Evolutionary conservation across 2,329 filamentous ascomycete species (phyloP).

Genomic region (Penicillium verrucosum): DNA sequence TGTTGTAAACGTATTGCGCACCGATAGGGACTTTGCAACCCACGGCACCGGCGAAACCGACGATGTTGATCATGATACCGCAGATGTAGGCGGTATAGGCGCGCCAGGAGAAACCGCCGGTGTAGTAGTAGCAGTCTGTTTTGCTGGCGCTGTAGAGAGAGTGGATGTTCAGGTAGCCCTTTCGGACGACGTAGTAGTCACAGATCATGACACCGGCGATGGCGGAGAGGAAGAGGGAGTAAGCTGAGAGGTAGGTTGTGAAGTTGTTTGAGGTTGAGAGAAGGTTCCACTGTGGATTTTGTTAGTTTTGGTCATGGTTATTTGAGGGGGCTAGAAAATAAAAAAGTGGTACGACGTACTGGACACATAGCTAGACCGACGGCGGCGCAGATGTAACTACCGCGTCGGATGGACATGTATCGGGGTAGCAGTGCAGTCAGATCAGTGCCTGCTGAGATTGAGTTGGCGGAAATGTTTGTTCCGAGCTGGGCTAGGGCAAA

Average conservation of each 20-base stretch:
- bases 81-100: conserved; percentile 78
- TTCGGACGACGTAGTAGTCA: conserved; percentile 85
- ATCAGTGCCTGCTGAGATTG: conserved; percentile 77
- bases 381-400: conserved; percentile 77
- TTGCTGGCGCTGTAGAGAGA: conserved; percentile 71
- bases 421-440: conserved; percentile 76
- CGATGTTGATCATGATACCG: conserved; percentile 85
- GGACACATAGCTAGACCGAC: conserved; percentile 84
- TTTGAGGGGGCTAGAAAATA: neutral
- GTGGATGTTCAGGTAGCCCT: conserved; percentile 73
- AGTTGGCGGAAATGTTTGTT: conserved; percentile 85
- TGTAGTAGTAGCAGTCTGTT: conserved; percentile 66
- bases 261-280: conserved; percentile 75
- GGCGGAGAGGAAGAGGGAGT: conserved; percentile 89
- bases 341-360: conserved; percentile 35
- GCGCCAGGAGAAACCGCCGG: conserved; percentile 73
- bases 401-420: conserved; percentile 79
- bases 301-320: conserved; percentile 10
- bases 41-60: conserved; percentile 82
- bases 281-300: conserved; percentile 55
- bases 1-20: conserved; percentile 79
- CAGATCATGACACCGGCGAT: conserved; percentile 87
- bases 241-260: conserved; percentile 86
- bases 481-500: conserved; percentile 79
- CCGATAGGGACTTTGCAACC: conserved; percentile 69